A percentile compares a stretch with the other conserved stretches of the same genome.
phyloP scores from a whole-genome alignment of 768 basidiomycete genomes.

The Boletus pseudo-olivaceus region DNA sequence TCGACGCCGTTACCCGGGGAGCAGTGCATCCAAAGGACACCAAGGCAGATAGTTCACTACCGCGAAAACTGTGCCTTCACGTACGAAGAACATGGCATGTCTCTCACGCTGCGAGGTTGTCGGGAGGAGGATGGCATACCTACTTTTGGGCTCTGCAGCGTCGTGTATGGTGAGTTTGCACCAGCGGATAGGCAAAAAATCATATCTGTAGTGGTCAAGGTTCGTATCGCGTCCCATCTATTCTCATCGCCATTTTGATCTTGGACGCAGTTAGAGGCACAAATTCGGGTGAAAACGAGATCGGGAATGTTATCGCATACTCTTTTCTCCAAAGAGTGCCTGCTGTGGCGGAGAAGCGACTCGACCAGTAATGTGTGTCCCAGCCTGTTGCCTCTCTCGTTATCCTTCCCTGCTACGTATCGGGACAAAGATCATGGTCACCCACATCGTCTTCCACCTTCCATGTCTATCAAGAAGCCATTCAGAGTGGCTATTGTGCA shows the following conservation, averaged over 20 bases:
- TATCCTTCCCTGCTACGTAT: conserved; percentile 29
- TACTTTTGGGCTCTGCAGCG: conserved; percentile 30
- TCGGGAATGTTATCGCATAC: conserved; percentile 5
- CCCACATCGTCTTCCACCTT: conserved; percentile 28
- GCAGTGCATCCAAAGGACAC: conserved; percentile 49
- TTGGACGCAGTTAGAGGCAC: conserved; percentile 23
- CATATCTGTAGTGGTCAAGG: conserved; percentile 27
- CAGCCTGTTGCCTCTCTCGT: conserved; percentile 27
- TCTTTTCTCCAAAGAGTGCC: conserved; percentile 24
- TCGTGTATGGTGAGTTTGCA: conserved; percentile 28
- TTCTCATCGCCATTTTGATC: not conserved
- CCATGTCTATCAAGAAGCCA: conserved; percentile 26
- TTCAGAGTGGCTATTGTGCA: conserved; percentile 23
- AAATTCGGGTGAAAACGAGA: conserved; percentile 16
- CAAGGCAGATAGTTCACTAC: conserved; percentile 5
- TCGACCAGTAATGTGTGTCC: conserved; percentile 21
- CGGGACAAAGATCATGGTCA: conserved; percentile 20
- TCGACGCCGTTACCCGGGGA: conserved; percentile 51
- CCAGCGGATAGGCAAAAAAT: conserved; percentile 24
- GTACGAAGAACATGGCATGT: conserved; percentile 30
- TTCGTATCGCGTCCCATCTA: conserved; percentile 5
- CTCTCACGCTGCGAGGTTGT: conserved; percentile 29
- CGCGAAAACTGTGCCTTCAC: conserved; percentile 27
- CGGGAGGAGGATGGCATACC: conserved; percentile 30
- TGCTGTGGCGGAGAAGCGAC: conserved; percentile 21